phyloP scores from a whole-genome alignment of 805 yeast genomes.

The Ogataea pini region DNA sequence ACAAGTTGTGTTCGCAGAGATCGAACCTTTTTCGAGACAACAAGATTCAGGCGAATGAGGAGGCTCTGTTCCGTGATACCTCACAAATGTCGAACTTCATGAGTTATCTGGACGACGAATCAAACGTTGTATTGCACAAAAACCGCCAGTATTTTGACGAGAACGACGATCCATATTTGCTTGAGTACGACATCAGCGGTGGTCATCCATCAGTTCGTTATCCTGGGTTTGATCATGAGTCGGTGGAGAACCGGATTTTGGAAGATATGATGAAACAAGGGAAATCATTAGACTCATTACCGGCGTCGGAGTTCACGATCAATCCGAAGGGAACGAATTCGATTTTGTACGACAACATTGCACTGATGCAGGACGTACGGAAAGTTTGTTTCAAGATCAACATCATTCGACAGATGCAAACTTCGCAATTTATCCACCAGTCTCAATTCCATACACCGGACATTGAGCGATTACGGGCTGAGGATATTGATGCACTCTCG shows the following conservation, averaged over 20 bases:
- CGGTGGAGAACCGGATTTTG: constrained; percentile 45
- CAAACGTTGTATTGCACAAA: constrained; percentile 35
- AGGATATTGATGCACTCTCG: constrained; percentile 83
- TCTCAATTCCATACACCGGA: constrained; percentile 73
- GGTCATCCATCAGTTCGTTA: constrained; percentile 70
- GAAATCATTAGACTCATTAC: constrained; percentile 35
- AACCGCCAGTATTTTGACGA: constrained; percentile 45
- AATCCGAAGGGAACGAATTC: constrained; percentile 58
- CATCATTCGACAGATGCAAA: constrained; percentile 86
- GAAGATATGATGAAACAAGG: constrained; percentile 37
- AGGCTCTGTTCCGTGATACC: constrained; percentile 67
- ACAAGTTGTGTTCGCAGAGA: constrained; percentile 70
- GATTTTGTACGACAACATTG: constrained; percentile 63
- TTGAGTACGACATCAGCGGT: constrained; percentile 84
- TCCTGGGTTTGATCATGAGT: constrained; percentile 49
- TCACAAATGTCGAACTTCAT: constrained; percentile 65
- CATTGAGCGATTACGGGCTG: constrained; percentile 53
- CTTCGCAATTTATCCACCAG: constrained; percentile 71
- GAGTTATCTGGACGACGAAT: constrained; percentile 43
- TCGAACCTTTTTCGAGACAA: constrained; percentile 62
- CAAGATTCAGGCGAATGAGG: constrained; percentile 62
- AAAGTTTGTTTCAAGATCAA: constrained; percentile 86
- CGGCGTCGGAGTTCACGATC: constrained; percentile 44
- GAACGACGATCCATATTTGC: constrained; percentile 60
- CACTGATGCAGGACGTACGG: constrained; percentile 83